phyloP scores from a whole-genome alignment of 345 rosid species.

The Physaria fendleri region DNA sequence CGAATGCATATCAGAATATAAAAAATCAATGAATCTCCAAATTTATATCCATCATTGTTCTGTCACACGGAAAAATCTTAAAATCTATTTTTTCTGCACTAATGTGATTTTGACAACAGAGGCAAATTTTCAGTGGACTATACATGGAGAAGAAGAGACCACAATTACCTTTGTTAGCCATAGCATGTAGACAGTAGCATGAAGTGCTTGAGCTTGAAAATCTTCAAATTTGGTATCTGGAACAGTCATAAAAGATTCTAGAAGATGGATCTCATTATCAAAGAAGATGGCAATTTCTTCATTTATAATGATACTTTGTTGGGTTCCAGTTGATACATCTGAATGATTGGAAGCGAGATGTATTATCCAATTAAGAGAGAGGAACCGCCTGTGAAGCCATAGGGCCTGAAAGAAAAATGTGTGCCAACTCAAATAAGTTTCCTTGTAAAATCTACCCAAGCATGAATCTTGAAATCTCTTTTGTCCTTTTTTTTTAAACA shows the following conservation, averaged over 20 bases:
- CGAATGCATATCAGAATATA: slow-evolving; percentile 4
- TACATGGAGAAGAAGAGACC: neutral
- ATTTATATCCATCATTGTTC: neutral
- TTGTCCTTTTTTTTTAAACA: slow-evolving; percentile 20
- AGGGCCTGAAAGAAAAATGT: slow-evolving; percentile 46
- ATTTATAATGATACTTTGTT: slow-evolving; percentile 7
- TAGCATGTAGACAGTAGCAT: slow-evolving; percentile 50
- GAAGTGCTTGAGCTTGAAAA: slow-evolving; percentile 56
- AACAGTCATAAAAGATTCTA: slow-evolving; percentile 41
- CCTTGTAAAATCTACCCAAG: no score
- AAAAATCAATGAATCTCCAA: neutral
- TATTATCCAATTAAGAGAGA: slow-evolving; percentile 49
- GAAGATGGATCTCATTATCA: slow-evolving; percentile 51
- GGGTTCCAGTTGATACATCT: slow-evolving; percentile 1
- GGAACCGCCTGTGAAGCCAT: slow-evolving; percentile 85
- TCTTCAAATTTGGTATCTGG: slow-evolving; percentile 55
- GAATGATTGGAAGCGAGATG: slow-evolving; percentile 28
- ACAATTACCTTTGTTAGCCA: slow-evolving; percentile 67
- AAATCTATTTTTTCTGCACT: neutral
- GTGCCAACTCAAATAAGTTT: slow-evolving; percentile 1
- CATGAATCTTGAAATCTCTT: no score
- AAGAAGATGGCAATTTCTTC: slow-evolving; percentile 34
- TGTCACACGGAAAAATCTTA: neutral
- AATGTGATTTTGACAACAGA: neutral
- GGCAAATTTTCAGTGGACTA: neutral